A percentile compares a stretch with the other conserved stretches of the same genome.
Evolutionary conservation across 192 early-diverging fungal species (phyloP).

Genomic region (Backusella tuberculispora): DNA sequence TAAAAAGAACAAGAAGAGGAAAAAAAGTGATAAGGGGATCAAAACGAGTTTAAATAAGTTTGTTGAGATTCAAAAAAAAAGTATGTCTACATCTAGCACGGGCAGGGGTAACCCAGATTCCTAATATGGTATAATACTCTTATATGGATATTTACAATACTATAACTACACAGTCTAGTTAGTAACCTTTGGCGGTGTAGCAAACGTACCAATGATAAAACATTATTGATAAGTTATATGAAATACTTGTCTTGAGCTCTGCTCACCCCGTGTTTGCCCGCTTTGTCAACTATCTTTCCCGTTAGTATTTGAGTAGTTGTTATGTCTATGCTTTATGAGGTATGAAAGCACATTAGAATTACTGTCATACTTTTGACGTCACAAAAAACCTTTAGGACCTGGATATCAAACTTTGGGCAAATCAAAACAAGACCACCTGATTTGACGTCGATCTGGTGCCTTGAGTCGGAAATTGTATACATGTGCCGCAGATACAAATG

Average conservation of each 20-base stretch:
- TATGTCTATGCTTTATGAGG: neutral
- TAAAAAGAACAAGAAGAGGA: conserved; percentile 22
- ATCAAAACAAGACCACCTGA: conserved; percentile 6
- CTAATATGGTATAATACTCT: neutral
- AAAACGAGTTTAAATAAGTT: neutral
- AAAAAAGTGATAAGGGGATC: conserved; percentile 25
- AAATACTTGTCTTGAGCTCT: neutral
- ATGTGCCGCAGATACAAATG: conserved; percentile 21
- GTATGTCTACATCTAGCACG: conserved; percentile 2
- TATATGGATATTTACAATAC: conserved; percentile 15
- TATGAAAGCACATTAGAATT: neutral
- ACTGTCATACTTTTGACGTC: conserved; percentile 24
- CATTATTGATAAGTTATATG: neutral
- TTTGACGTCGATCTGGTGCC: conserved; percentile 25
- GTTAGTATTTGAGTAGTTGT: neutral
- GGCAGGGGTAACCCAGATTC: conserved; percentile 18
- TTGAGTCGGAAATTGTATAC: conserved; percentile 15
- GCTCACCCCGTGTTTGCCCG: conserved; percentile 10
- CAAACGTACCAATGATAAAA: conserved; percentile 20
- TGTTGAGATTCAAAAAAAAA: conserved; percentile 17
- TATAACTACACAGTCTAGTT: conserved; percentile 12
- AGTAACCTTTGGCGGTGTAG: conserved; percentile 8
- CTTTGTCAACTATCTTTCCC: conserved; percentile 23
- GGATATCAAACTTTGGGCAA: conserved; percentile 13
- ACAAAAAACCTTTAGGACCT: neutral